Evolutionary conservation across 2,329 filamentous ascomycete species (phyloP).

Genomic region (Fusarium pseudocircinatum): DNA sequence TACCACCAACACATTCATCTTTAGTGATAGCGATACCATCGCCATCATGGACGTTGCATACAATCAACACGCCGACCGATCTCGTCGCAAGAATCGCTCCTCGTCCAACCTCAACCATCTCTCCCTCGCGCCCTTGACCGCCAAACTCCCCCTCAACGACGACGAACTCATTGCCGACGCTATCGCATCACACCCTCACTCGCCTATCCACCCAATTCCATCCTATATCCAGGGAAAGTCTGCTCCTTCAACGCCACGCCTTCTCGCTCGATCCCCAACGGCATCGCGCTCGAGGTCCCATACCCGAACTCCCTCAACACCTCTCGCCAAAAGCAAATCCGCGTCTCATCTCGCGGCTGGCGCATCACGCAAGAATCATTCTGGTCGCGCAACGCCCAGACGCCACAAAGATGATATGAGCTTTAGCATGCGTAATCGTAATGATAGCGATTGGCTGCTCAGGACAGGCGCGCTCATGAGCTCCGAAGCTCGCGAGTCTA

Average conservation of each 20-base stretch:
- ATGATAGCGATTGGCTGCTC: conserved; percentile 72
- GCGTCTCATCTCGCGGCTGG: conserved; percentile 61
- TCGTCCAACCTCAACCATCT: conserved; percentile 68
- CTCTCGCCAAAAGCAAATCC: conserved; percentile 71
- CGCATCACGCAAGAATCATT: conserved; percentile 36
- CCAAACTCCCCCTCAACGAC: conserved; percentile 67
- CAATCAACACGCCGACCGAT: conserved; percentile 67
- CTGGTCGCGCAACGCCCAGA: conserved; percentile 50
- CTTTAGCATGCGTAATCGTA: conserved; percentile 49
- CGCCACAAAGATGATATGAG: conserved; percentile 46
- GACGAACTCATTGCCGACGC: conserved; percentile 56
- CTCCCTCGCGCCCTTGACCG: conserved; percentile 71
- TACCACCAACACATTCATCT: background rate
- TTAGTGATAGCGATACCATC: background rate
- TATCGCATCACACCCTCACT: conserved; percentile 31
- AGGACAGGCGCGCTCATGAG: conserved; percentile 70
- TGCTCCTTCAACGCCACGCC: conserved; percentile 70
- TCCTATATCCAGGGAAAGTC: conserved; percentile 72
- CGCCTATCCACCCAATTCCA: conserved; percentile 44
- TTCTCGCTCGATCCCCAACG: conserved; percentile 67
- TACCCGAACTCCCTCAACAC: conserved; percentile 52
- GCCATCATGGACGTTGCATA: conserved; percentile 66
- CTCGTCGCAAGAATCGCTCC: conserved; percentile 67
- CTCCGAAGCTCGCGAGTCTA: conserved; percentile 70
- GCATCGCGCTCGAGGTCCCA: conserved; percentile 59